A percentile compares a stretch with the other conserved stretches of the same genome.
These are phyloP conservation scores for Schoenoplectus triqueter DNA, from an alignment of 202 grass and related monocot species.

Conservation along the genomic window DNA sequence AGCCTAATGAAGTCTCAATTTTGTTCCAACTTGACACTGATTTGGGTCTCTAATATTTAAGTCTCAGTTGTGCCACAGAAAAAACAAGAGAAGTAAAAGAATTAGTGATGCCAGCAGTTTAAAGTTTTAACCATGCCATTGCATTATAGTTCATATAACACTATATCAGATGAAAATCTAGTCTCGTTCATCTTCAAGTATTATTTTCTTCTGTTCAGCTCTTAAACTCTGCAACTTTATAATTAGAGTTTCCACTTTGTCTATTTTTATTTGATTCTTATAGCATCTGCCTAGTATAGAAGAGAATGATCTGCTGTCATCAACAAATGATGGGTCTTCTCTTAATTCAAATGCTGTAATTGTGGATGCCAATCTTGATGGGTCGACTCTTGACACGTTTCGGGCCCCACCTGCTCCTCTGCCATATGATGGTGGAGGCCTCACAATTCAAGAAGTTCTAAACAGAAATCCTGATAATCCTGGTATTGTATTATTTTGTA, in stretches of 20 bases:
- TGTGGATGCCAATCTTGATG: constrained; percentile 56
- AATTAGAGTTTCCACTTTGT: background rate
- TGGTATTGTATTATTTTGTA: constrained; percentile 44
- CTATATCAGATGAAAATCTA: background rate
- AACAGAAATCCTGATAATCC: constrained; percentile 38
- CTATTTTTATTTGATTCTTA: constrained; percentile 39
- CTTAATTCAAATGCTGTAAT: constrained; percentile 53
- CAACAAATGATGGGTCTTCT: constrained; percentile 54
- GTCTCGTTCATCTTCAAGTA: background rate
- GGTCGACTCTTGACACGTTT: constrained; percentile 78
- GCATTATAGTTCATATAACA: constrained; percentile 9
- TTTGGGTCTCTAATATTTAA: background rate
- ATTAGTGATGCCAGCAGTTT: background rate
- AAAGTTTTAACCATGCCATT: background rate
- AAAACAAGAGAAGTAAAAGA: constrained; percentile 3
- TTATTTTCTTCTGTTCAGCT: background rate
- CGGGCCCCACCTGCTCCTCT: constrained; percentile 81
- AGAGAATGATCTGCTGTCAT: constrained; percentile 65
- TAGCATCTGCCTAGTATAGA: constrained; percentile 66
- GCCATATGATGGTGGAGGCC: constrained; percentile 65
- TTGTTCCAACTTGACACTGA: background rate
- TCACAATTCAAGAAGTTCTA: constrained; percentile 43
- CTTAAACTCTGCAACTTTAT: background rate
- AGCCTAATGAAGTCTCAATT: background rate
- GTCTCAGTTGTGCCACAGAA: background rate